A percentile compares a stretch with the other conserved stretches of the same genome.
These are phyloP conservation scores for Penicillium fimorum DNA, from an alignment of 495 filamentous ascomycete genomes.

Conservation along the genomic window DNA sequence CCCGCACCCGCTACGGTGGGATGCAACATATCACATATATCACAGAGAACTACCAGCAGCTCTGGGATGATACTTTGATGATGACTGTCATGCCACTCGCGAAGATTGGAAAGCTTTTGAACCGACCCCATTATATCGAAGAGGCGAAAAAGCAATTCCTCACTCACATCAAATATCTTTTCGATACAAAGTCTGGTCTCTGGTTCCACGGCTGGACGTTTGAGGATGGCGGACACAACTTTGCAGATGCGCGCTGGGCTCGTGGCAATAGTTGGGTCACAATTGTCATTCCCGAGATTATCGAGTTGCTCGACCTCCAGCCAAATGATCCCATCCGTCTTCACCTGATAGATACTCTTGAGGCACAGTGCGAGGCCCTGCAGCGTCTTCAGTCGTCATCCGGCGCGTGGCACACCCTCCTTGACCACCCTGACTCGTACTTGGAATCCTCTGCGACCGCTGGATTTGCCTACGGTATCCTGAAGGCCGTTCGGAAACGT, in stretches of 20 bases:
- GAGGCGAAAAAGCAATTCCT: slow-evolving; percentile 74
- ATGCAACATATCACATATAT: slow-evolving; percentile 69
- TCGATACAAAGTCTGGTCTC: slow-evolving; percentile 63
- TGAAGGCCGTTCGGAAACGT: slow-evolving; percentile 66
- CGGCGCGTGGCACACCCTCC: slow-evolving; percentile 67
- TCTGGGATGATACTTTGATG: slow-evolving; percentile 81
- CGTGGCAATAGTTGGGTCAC: slow-evolving; percentile 69
- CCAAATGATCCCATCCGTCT: slow-evolving; percentile 56
- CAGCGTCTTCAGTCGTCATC: slow-evolving; percentile 50
- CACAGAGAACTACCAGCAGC: slow-evolving; percentile 61
- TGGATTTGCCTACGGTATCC: slow-evolving; percentile 71
- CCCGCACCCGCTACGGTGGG: slow-evolving; percentile 65
- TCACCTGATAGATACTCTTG: slow-evolving; percentile 59
- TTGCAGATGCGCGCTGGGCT: slow-evolving; percentile 67
- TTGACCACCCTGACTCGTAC: slow-evolving; percentile 64
- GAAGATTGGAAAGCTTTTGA: slow-evolving; percentile 67
- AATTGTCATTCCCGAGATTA: slow-evolving; percentile 70
- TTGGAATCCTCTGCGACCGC: slow-evolving; percentile 70
- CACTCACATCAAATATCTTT: slow-evolving; percentile 68
- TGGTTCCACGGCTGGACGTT: slow-evolving; percentile 78
- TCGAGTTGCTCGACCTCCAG: slow-evolving; percentile 61
- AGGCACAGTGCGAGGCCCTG: slow-evolving; percentile 62
- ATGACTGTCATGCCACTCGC: slow-evolving; percentile 76
- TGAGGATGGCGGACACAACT: slow-evolving; percentile 64
- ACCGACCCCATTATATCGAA: slow-evolving; percentile 62